Evolutionary conservation across 805 yeast species (phyloP).

Genomic region (Jamesozyma piceae): DNA sequence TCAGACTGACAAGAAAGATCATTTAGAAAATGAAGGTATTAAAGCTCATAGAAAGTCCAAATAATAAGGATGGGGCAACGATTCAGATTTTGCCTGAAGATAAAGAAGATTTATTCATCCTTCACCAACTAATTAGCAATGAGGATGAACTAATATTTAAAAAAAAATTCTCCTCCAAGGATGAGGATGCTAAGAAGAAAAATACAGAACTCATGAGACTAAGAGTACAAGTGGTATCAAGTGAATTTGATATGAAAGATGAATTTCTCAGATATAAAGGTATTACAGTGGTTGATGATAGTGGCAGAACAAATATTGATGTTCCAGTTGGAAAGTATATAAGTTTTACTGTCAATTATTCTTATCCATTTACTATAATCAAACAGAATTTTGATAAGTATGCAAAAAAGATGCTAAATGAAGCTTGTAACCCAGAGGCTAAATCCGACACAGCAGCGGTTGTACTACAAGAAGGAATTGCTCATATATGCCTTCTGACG

Average conservation of each 20-base stretch:
- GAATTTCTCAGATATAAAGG: conserved; percentile 76
- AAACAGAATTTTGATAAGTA: conserved; percentile 78
- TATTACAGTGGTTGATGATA: conserved; percentile 38
- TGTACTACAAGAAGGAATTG: conserved; percentile 88
- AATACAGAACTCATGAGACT: conserved; percentile 57
- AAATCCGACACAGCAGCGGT: conserved; percentile 92
- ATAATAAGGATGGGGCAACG: conserved; percentile 16
- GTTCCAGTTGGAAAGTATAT: conserved; percentile 83
- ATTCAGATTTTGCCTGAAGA: conserved; percentile 71
- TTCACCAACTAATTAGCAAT: conserved; percentile 68
- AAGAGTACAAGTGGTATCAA: conserved; percentile 50
- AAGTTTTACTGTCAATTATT: conserved; percentile 70
- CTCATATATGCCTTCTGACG: conserved; percentile 82
- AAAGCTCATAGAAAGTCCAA: conserved; percentile 9
- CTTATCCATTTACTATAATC: conserved; percentile 55
- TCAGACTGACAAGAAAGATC: neutral
- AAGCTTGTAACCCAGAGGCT: conserved; percentile 64
- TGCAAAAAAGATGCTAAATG: conserved; percentile 51
- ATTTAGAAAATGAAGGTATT: conserved; percentile 14
- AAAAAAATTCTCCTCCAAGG: conserved; percentile 52
- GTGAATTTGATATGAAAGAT: conserved; percentile 73
- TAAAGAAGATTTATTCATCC: conserved; percentile 82
- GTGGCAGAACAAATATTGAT: conserved; percentile 49
- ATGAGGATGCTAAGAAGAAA: conserved; percentile 52
- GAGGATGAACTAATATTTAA: conserved; percentile 66